Conservation (phyloP, 805 yeast species). For the Starmerella bombicola region DNA sequence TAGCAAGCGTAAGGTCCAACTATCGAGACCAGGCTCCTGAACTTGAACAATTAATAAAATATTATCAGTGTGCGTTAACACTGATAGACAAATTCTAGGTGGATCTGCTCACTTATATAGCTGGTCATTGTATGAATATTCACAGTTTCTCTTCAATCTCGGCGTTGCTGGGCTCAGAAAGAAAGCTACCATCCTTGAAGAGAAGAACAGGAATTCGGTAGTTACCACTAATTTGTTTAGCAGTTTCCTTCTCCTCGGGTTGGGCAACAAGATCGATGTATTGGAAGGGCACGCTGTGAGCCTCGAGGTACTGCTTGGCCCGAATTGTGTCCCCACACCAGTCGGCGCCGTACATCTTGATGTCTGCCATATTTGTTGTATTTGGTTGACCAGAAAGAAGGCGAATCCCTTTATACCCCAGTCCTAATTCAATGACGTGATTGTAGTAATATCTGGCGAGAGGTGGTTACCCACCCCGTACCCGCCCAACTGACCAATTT, state of each 20-base stretch:
- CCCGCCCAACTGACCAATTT: no score
- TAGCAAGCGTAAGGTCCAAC: constrained; percentile 30
- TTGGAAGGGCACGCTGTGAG: constrained; percentile 14
- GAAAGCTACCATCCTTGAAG: constrained; percentile 17
- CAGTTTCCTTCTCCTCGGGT: constrained; percentile 18
- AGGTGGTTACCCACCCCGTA: neutral
- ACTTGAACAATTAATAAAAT: neutral
- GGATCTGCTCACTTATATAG: neutral
- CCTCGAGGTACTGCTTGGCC: constrained; percentile 16
- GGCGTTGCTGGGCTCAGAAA: constrained; percentile 21
- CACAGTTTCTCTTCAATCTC: constrained; percentile 16
- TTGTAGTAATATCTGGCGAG: neutral
- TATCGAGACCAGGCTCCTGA: constrained; percentile 4
- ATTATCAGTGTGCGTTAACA: no score
- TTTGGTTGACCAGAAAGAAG: no score
- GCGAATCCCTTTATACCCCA: no score
- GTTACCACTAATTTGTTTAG: constrained; percentile 17
- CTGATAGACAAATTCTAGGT: no score
- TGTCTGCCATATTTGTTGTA: neutral
- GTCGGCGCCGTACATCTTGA: constrained; percentile 22
- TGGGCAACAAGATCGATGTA: constrained; percentile 21
- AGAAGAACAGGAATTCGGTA: constrained; percentile 21
- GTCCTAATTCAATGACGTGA: no score
- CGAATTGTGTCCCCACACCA: constrained; percentile 25
- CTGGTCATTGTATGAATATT: neutral